Percentiles rank a stretch among this genome's conserved stretches.
phyloP scores from a whole-genome alignment of 768 basidiomycete species.

The Pisolithus orientalis region DNA sequence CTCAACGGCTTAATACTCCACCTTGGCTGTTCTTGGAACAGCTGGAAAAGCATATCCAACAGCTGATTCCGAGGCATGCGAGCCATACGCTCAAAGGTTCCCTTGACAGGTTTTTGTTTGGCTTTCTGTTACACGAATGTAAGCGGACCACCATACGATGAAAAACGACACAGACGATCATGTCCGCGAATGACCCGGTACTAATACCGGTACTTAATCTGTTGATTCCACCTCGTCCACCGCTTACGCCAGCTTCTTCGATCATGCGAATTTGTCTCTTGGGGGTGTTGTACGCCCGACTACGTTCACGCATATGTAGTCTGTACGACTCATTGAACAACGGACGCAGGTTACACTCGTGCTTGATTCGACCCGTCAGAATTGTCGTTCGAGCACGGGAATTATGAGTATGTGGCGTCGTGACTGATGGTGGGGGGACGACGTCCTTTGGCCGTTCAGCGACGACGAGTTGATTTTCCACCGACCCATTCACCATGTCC shows the following conservation, averaged over 20 bases:
- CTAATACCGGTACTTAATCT: conserved; percentile 72
- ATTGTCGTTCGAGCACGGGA: conserved; percentile 70
- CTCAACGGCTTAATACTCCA: conserved; percentile 78
- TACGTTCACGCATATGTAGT: conserved; percentile 65
- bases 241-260: conserved; percentile 62
- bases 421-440: conserved; percentile 32
- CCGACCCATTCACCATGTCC: conserved; percentile 78
- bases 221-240: conserved; percentile 70
- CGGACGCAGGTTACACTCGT: conserved; percentile 72
- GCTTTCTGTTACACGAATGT: conserved; percentile 38
- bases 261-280: conserved; percentile 64
- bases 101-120: conserved; percentile 62
- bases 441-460: conserved; percentile 74
- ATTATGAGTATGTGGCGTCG: conserved; percentile 36
- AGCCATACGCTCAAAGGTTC: conserved; percentile 82
- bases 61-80: conserved; percentile 87
- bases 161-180: conserved; percentile 47
- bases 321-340: conserved; percentile 62
- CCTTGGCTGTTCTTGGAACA: conserved; percentile 72
- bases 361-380: conserved; percentile 73
- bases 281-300: conserved; percentile 60
- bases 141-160: background rate
- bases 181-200: conserved; percentile 52
- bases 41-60: conserved; percentile 71
- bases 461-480: conserved; percentile 82